Conservation (phyloP, 305 asterid species). For the Fraxinus latifolia region DNA sequence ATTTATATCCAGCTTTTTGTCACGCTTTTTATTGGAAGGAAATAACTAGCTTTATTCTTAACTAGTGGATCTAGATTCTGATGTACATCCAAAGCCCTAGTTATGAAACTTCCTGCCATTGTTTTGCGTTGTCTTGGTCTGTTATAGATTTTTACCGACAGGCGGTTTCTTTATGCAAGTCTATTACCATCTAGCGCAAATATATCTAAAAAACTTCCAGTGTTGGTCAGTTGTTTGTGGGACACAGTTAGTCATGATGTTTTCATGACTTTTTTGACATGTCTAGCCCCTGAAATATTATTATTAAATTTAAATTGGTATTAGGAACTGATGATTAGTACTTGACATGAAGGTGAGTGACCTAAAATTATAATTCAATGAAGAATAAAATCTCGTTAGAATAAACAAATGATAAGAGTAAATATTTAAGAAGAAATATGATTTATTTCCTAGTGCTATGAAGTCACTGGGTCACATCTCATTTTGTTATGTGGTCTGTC, state of each 20-base stretch:
- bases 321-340: not conserved
- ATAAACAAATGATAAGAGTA: not conserved
- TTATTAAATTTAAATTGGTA: not conserved
- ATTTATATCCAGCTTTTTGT: not conserved
- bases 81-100: slow-evolving; percentile 5
- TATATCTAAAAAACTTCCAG: not conserved
- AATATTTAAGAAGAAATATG: not conserved
- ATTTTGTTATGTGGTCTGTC: not conserved
- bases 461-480: not conserved
- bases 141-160: not conserved
- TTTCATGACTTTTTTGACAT: not conserved
- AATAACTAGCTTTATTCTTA: slow-evolving; percentile 8
- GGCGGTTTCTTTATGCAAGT: not conserved
- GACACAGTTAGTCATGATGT: slow-evolving; percentile 1
- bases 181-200: not conserved
- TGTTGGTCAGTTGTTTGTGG: not conserved
- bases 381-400: not conserved
- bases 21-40: not conserved
- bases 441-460: not conserved
- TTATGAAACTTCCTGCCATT: not conserved
- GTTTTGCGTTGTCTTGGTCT: not conserved
- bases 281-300: not conserved
- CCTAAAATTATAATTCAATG: not conserved
- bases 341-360: not conserved
- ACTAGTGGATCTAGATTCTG: not conserved